A percentile compares a stretch with the other conserved stretches of the same genome.
phyloP scores from a whole-genome alignment of 805 yeast species.

The Brettanomyces bruxellensis region DNA sequence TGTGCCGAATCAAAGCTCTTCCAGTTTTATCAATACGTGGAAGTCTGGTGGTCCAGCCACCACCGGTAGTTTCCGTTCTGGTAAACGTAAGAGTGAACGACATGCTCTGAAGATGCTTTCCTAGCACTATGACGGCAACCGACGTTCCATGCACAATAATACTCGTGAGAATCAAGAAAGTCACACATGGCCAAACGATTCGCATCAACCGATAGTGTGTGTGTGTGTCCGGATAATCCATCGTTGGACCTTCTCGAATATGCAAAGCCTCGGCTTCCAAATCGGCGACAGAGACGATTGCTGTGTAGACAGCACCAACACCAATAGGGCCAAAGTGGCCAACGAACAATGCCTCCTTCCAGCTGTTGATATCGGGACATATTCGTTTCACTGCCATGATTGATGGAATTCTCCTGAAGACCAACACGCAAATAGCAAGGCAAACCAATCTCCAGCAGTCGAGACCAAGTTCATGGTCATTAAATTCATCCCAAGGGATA shows the following conservation, averaged over 20 bases:
- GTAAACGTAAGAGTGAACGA: constrained; percentile 89
- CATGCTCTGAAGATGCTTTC: constrained; percentile 84
- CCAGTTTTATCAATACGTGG: constrained; percentile 69
- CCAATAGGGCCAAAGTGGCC: constrained; percentile 79
- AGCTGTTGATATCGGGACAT: constrained; percentile 50
- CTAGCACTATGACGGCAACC: constrained; percentile 53
- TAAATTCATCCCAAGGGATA: constrained; percentile 60
- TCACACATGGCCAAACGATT: constrained; percentile 42
- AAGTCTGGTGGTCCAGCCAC: constrained; percentile 76
- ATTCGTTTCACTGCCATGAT: constrained; percentile 45
- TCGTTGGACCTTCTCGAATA: constrained; percentile 26
- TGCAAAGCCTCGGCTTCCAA: constrained; percentile 28
- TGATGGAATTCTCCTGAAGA: constrained; percentile 46
- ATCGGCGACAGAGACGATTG: constrained; percentile 26
- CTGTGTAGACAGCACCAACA: constrained; percentile 29
- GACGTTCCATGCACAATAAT: constrained; percentile 57
- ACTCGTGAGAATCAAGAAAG: constrained; percentile 43
- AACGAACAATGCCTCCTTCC: constrained; percentile 63
- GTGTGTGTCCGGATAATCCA: constrained; percentile 18
- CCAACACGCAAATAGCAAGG: constrained; percentile 41
- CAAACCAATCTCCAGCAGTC: constrained; percentile 45
- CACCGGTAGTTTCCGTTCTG: constrained; percentile 46
- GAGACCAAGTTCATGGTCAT: constrained; percentile 34
- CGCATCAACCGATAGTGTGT: constrained; percentile 24
- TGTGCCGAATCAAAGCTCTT: constrained; percentile 46